Evolutionary conservation across 192 early-diverging fungal genomes (phyloP), one percentile per base, ranked within the genome.

Genomic region (Lobulomyces angularis): DNA sequence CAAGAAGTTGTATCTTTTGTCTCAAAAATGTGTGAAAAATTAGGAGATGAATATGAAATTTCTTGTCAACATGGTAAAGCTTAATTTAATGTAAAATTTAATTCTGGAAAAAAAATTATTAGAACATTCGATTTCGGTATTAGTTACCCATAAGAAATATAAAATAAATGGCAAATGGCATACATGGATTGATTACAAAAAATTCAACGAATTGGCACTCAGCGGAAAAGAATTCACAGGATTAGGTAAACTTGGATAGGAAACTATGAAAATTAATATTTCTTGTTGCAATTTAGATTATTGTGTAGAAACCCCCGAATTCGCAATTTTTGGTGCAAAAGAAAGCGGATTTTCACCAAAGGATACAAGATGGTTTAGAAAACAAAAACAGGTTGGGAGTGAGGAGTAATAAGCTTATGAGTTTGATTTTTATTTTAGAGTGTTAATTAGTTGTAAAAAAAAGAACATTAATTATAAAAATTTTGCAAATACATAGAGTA

Each of bases 131-230:
- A 79, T 74, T 45, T 74, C 67, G 8, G 67, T 83, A 32, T 51
- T 83, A 23, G 69, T 83, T 30, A 75, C 81, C 3, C 62, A 66
- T 26, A 59, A 67, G 34, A 61, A 71, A 30, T 83, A 73, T 50
- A 79, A 74, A 61, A 72, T 72, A 39, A 54, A 80, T 21, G 69
- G 68, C 29, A 59, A 57, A 33, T 83, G 81, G 81, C 55, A 70
- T 34, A 83, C 81, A 5, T 79, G 79, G 58, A 83, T 83, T 41
- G 79, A 83, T 41, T 83, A 83, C 43, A 55, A 65, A 16, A 64
- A 60, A 40, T 83, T 83, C 57, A 75, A 79, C 61, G 61, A 66
- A 18, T 46, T 83, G 19, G 64, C 67, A 18, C 58, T 64, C 44
- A 59, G 41, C 21, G 68, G 65, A 4, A 37, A 71, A 25, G 55